Base-by-base conservation (phyloP, 345 rosid species). In the Gossypium arboreum region DNA sequence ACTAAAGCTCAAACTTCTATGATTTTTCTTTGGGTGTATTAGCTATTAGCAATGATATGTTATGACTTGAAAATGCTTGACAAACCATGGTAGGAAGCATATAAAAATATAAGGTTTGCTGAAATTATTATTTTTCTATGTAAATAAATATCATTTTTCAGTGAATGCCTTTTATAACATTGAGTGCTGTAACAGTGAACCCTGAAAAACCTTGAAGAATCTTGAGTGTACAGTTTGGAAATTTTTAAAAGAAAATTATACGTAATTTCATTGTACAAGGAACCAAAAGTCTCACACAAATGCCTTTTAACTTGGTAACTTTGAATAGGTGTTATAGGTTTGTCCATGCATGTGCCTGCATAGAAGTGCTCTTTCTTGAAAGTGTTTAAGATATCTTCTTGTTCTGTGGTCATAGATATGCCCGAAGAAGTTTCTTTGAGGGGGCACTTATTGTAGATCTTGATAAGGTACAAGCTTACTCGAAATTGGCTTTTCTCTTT, bases 381-480 rank as follows among this genome's bases (percentile, higher is more conserved):
- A 68, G 66, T 50, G 76, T 55, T 59, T 58, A 59, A 62, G 12
- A 12, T 25, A 27, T 72, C 12, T 77, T 67, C 47, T 74, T 51
- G 9, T 48, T 11, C 55, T 69, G 47, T 68, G 62, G 16, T 25
- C 44, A 90, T 90, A 95, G 99, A 79, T 80, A 77, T 55, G 80
- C 54, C 12, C 84, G 97, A 75, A 89, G 98, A 84, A 90, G 78
- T 82, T 81, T 86, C 71, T 89, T 90, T 77, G 99, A 95, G 84
- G 98, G 97, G 73, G 92, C 93, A 67, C 93, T 91, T 86, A 88
- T 90, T 74, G 89, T 90, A 63, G 90, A 91, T 83, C 92, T 87
- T 24, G 87, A 90, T 65, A 83, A 88, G 98, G 99, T 95, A 84
- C 55, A 12, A 77, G 29, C 20, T 48, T 73, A 34, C 41, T 34